Percentiles rank a stretch among this genome's conserved stretches.
Evolutionary conservation across 2,329 filamentous ascomycete genomes (phyloP).

Genomic region (Fusarium paranaense): DNA sequence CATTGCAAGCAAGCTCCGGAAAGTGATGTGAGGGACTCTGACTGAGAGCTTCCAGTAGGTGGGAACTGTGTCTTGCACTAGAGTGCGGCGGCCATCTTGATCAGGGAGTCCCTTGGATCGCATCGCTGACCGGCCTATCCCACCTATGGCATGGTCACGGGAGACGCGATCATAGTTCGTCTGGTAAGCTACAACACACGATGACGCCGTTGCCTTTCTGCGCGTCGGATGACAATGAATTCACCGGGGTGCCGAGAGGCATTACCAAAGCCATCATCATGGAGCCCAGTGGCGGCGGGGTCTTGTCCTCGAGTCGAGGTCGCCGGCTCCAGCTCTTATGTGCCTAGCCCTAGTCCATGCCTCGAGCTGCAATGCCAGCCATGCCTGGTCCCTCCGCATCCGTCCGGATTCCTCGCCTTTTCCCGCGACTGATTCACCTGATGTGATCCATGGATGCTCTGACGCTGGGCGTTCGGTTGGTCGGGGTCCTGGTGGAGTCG

Average conservation of each 20-base stretch:
- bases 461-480: constrained; percentile 36
- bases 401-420: constrained; percentile 13
- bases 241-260: neutral
- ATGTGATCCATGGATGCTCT: constrained; percentile 42
- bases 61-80: constrained; percentile 8
- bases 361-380: neutral
- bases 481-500: constrained; percentile 37
- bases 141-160: constrained; percentile 25
- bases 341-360: neutral
- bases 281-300: constrained; percentile 20
- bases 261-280: constrained; percentile 24
- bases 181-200: constrained; percentile 24
- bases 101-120: constrained; percentile 31
- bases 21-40: constrained; percentile 29
- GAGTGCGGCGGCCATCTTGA: constrained; percentile 31
- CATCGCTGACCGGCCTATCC: constrained; percentile 13
- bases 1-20: neutral
- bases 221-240: constrained; percentile 11
- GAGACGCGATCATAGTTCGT: constrained; percentile 13
- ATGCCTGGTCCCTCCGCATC: neutral
- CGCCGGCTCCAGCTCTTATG: neutral
- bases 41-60: constrained; percentile 7
- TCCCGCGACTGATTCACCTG: constrained; percentile 34
- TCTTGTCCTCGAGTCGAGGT: constrained; percentile 4
- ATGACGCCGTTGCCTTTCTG: constrained; percentile 29